These are phyloP conservation scores for Sclerotinia trifoliorum DNA, from an alignment of 2,329 filamentous ascomycete genomes.

Conservation along the genomic window DNA sequence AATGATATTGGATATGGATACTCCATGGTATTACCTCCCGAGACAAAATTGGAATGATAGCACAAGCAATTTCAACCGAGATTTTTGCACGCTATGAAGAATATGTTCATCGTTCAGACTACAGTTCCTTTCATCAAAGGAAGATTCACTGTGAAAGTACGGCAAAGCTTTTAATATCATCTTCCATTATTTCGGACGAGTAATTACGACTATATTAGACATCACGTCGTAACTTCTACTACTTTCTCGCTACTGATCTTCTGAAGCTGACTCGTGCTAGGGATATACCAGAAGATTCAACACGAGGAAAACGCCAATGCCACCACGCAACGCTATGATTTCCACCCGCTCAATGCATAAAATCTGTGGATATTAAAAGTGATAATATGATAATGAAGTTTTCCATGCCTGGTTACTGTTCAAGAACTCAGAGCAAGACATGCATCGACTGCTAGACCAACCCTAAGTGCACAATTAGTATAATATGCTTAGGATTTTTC, in stretches of 20 bases:
- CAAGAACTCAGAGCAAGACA: constrained; percentile 64
- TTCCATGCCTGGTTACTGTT: constrained; percentile 1
- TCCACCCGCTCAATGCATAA: constrained; percentile 23
- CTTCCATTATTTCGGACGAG: constrained; percentile 19
- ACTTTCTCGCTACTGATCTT: constrained; percentile 18
- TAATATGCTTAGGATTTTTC: constrained; percentile 30
- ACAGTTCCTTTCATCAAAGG: not conserved
- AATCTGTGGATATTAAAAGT: constrained; percentile 19
- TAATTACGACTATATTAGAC: constrained; percentile 23
- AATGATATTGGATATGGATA: constrained; percentile 13
- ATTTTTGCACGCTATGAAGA: constrained; percentile 23
- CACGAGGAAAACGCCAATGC: constrained; percentile 21
- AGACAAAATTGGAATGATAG: constrained; percentile 23
- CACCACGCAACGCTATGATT: constrained; percentile 24
- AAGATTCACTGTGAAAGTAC: not conserved
- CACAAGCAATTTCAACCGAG: constrained; percentile 24
- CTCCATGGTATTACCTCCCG: constrained; percentile 17
- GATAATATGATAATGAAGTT: constrained; percentile 18
- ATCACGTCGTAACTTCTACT: constrained; percentile 12
- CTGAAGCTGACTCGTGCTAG: constrained; percentile 20
- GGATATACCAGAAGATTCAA: constrained; percentile 25
- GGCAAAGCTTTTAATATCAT: not conserved
- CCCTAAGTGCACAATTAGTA: constrained; percentile 49
- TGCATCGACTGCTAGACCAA: constrained; percentile 81
- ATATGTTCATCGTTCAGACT: constrained; percentile 6